Conservation (phyloP, 495 filamentous ascomycete species). For the Parachaetomium inaequale region DNA sequence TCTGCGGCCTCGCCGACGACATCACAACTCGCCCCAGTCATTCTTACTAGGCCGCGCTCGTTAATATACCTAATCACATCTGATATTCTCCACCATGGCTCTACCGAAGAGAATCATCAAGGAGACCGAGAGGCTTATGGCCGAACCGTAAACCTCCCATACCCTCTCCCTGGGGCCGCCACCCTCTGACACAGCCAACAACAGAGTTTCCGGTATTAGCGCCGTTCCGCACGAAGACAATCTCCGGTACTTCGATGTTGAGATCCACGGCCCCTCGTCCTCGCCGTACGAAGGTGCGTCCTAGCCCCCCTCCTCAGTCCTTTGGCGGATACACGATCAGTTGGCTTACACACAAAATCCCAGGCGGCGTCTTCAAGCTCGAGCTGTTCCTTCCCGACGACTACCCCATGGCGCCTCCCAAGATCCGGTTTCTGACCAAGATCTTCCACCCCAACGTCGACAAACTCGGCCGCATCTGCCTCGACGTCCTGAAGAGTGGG, state of each 20-base stretch:
- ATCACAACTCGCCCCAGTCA: neutral
- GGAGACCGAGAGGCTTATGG: conserved; percentile 95
- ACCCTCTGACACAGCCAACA: conserved; percentile 22
- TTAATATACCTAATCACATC: too few species aligned
- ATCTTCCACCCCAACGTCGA: conserved; percentile 99
- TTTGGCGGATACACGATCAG: neutral
- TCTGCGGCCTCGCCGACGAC: neutral
- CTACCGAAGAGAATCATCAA: conserved; percentile 97
- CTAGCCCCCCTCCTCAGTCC: neutral
- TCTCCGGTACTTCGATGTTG: conserved; percentile 95
- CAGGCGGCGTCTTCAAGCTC: conserved; percentile 93
- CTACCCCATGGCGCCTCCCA: conserved; percentile 98
- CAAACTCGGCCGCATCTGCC: conserved; percentile 91
- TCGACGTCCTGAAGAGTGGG: conserved; percentile 96
- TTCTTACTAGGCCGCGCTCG: neutral
- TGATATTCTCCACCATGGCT: conserved; percentile 49
- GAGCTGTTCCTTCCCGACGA: conserved; percentile 99
- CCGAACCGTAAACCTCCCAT: conserved; percentile 67
- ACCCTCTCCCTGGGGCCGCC: neutral
- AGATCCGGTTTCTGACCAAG: conserved; percentile 97
- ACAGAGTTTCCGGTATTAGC: conserved; percentile 91
- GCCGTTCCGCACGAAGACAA: conserved; percentile 98
- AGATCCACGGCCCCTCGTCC: conserved; percentile 88
- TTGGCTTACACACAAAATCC: conserved; percentile 4
- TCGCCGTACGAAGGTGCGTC: conserved; percentile 85